Base-by-base conservation (phyloP, 2,329 filamentous ascomycete species). In the Lachnellula suecica region DNA sequence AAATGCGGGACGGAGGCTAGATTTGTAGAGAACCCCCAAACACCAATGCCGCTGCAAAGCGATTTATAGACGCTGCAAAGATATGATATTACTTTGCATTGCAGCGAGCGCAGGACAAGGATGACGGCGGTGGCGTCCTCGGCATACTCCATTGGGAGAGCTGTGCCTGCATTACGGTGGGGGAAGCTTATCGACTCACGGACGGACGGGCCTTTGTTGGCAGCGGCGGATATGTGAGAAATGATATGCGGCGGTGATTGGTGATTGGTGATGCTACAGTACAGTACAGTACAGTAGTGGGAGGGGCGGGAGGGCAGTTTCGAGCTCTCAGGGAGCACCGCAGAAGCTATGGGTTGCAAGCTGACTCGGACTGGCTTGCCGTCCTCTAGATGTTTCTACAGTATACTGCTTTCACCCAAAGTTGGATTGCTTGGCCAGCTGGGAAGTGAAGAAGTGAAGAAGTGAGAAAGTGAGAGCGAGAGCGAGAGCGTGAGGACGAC, bases 61-160 rank as follows among this genome's bases (percentile, higher is more conserved):
- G 42, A 29, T 4, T n/a, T n/a, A 41, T 41, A 22, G 8, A 41
- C 15, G 29, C 29, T 8, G 8, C 8, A 8, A 31, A 31, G 29
- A 15, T 15, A 31, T 8, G 29, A 38, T 44, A 37, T 43, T 59
- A 42, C 56, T 52, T 42, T 45, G 55, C 25, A 59, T 31, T 29
- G 50, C 38, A 34, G 54, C 45, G 24, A 59, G 40, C 15, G 20
- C 41, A 44, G 15, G 27, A 35, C 41, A n/a, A 45, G 48, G 48
- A 37, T 50, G 48, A 50, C 48, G 48, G 22, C 25, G 41, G 47
- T 40, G 48, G 48, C 48, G 48, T 40, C 20, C 24, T 50, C 48
- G 48, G 48, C 17, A 24, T 50, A 42, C 48, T 25, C 15, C 29
- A 43, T 50, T 25, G 4, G 31, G 25, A 20, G 20, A 25, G 9